Conservation (phyloP, 768 basidiomycete species). For the Hypholoma fasciculare region DNA sequence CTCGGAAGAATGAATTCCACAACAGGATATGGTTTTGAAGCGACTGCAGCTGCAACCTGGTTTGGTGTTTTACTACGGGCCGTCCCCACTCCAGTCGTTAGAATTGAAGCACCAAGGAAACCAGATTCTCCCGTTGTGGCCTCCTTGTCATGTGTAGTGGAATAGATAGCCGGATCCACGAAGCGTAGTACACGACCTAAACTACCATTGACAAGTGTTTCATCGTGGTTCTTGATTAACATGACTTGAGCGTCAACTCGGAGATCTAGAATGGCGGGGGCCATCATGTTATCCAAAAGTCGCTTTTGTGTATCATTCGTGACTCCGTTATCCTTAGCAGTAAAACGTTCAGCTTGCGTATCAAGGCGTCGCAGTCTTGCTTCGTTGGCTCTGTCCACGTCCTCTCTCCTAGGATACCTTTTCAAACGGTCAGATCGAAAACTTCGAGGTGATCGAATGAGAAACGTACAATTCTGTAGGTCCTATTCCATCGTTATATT, state of each 20-base stretch:
- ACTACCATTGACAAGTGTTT: constrained; percentile 90
- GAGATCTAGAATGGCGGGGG: constrained; percentile 65
- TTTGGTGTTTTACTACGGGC: constrained; percentile 23
- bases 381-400: constrained; percentile 85
- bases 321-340: constrained; percentile 63
- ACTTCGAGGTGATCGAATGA: not conserved
- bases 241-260: constrained; percentile 88
- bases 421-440: not conserved
- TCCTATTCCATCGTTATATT: constrained; percentile 78
- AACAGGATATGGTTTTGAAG: constrained; percentile 49
- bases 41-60: constrained; percentile 14
- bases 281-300: constrained; percentile 86
- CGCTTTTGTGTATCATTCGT: constrained; percentile 67
- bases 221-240: constrained; percentile 94
- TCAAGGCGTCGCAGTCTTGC: constrained; percentile 62
- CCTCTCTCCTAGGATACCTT: constrained; percentile 90
- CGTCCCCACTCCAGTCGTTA: constrained; percentile 17
- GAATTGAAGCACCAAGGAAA: constrained; percentile 25
- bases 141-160: constrained; percentile 30
- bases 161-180: constrained; percentile 48
- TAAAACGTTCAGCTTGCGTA: constrained; percentile 53
- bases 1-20: constrained; percentile 76
- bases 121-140: constrained; percentile 9
- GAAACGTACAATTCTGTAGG: constrained; percentile 84
- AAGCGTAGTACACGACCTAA: constrained; percentile 87